Base-by-base conservation (phyloP, 768 basidiomycete genomes). In the Termitomyces eurrhizus region DNA sequence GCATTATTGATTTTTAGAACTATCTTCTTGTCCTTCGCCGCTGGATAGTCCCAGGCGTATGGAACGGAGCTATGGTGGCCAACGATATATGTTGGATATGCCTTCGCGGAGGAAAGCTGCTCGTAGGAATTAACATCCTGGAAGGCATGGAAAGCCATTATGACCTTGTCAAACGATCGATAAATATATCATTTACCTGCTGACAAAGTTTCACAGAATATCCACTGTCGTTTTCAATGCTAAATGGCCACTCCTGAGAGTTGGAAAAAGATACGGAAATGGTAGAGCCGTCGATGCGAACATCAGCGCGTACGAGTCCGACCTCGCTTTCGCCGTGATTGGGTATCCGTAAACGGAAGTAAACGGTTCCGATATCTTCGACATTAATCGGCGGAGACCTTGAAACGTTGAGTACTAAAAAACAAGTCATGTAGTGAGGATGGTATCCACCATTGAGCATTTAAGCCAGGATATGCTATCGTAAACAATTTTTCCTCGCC, bases 21-120 rank as follows among this genome's bases (percentile, higher is more conserved):
- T 29, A 99, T 77, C 64, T 85, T 87, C 75, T 96, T 98, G 65
- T 90, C 87, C 50, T 78, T 78, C 1, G 88, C 87, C 3, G 94
- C 91, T 7, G 97, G 97, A 61, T 81, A 85, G 69, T 99, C 97
- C 96, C 96, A 99, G 5, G 95, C 90, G 70, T 98, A 99, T 36
- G 83, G 76, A 49, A 82, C 70, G 16, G 75, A 79, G 3, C 82
- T 75, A 42, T 81, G 83, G 11, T 85, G 79, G 6, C 74, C 68
- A 3, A 95, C 70, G n/a, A 74, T 77, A 72, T 95, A 94, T 13
- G 65, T 66, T 29, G 76, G 74, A 48, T 73, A 66, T 41, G 80
- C 67, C 67, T 83, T 82, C 39, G 71, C 69, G n/a, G 72, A 62
- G 16, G 65, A 48, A 35, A 61, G 62, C 44, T 71, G 66, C 33